A percentile compares a stretch with the other conserved stretches of the same genome.
These are phyloP conservation scores for Solanum ossicruentum DNA, from an alignment of 257 asterid species.

Conservation along the genomic window DNA sequence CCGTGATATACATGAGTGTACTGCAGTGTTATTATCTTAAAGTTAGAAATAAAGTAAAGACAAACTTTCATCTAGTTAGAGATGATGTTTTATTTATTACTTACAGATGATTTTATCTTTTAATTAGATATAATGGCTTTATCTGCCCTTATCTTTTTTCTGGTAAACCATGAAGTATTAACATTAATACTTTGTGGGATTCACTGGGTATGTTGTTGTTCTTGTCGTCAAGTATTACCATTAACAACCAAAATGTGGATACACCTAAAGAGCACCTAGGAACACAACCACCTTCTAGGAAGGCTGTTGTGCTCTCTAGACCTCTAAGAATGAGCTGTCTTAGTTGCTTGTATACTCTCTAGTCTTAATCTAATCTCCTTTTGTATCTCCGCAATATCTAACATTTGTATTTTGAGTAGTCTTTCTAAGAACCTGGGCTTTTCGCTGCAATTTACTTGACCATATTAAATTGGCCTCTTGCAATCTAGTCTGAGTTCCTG, in stretches of 20 bases:
- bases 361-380: background rate
- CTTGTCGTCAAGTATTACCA: background rate
- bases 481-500: background rate
- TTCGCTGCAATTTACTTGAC: no score
- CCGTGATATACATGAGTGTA: background rate
- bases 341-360: background rate
- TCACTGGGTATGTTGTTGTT: no score
- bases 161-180: no score
- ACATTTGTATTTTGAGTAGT: background rate
- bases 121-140: background rate
- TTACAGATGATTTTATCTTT: background rate
- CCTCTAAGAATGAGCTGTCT: background rate
- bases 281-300: background rate
- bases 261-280: background rate
- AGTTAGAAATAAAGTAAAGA: background rate
- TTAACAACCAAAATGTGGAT: background rate
- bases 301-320: background rate
- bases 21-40: background rate
- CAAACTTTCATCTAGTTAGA: background rate
- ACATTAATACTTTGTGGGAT: no score
- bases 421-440: background rate
- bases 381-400: background rate
- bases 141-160: no score
- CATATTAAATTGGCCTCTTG: background rate
- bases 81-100: background rate